phyloP scores from a whole-genome alignment of 2,329 filamentous ascomycete genomes.

The Trichoderma guizhouense region DNA sequence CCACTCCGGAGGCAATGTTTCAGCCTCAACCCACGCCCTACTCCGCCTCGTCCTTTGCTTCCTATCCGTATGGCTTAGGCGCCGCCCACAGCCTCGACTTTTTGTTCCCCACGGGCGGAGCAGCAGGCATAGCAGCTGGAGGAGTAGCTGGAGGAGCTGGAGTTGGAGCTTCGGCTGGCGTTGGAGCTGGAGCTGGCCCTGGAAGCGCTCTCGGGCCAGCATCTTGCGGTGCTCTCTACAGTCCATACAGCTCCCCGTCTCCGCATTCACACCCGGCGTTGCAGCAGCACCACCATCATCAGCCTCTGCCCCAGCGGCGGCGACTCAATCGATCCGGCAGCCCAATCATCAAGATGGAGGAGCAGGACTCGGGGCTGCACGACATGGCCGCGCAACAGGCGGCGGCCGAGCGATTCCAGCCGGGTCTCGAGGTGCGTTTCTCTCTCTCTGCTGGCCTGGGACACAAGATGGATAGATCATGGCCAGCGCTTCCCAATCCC shows the following conservation, averaged over 20 bases:
- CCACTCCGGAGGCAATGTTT: constrained; percentile 47
- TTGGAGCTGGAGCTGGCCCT: constrained; percentile 4
- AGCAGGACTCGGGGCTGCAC: constrained; percentile 32
- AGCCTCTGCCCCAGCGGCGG: constrained; percentile 16
- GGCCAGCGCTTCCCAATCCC: not conserved
- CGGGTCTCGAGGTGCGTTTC: constrained; percentile 50
- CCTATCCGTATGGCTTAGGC: constrained; percentile 39
- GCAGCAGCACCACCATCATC: constrained; percentile 8
- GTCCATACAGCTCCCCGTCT: constrained; percentile 9
- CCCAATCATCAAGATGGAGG: constrained; percentile 33
- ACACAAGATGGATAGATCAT: not conserved
- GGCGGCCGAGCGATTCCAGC: constrained; percentile 57
- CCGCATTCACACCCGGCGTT: constrained; percentile 4
- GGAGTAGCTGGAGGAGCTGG: not conserved
- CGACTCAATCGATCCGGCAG: constrained; percentile 22
- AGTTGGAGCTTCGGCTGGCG: not conserved
- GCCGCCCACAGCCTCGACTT: constrained; percentile 23
- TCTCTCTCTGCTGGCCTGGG: not conserved
- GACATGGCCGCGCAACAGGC: constrained; percentile 58
- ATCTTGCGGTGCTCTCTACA: not conserved
- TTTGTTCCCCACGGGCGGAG: constrained; percentile 19
- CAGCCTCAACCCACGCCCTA: constrained; percentile 52
- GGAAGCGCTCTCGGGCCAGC: not conserved
- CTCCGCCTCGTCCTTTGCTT: constrained; percentile 39
- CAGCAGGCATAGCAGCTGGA: not conserved